phyloP scores from a whole-genome alignment of 148 eudicot genomes.

The Silene uniflora region DNA sequence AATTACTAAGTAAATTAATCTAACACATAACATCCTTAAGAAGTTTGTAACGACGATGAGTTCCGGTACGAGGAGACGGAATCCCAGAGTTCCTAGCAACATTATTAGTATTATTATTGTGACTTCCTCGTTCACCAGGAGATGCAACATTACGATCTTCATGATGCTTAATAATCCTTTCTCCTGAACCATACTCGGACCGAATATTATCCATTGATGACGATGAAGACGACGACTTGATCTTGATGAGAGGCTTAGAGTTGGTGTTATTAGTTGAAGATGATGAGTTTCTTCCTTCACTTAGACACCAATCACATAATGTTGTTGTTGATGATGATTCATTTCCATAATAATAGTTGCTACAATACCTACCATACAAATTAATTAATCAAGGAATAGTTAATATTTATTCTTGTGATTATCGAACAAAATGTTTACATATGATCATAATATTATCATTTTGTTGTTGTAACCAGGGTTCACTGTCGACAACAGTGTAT shows the following conservation, averaged over 20 bases:
- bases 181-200: slow-evolving; percentile 12
- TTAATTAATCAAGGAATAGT: background rate
- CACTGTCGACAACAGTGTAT: too few species aligned
- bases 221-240: slow-evolving; percentile 10
- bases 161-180: slow-evolving; percentile 22
- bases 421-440: background rate
- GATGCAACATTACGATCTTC: background rate
- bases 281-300: slow-evolving; percentile 25
- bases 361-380: slow-evolving; percentile 26
- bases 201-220: slow-evolving; percentile 15
- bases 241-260: slow-evolving; percentile 14
- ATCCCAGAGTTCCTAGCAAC: slow-evolving; percentile 22
- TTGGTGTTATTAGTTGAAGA: background rate
- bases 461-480: too few species aligned
- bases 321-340: slow-evolving; percentile 17
- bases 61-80: slow-evolving; percentile 27
- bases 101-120: background rate
- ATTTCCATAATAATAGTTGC: slow-evolving; percentile 26
- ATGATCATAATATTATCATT: background rate
- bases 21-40: slow-evolving; percentile 54
- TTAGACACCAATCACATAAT: slow-evolving; percentile 36
- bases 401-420: background rate
- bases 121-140: background rate
- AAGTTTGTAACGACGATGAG: slow-evolving; percentile 42
- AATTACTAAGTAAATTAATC: background rate